Conservation (phyloP, 371 early-diverging fungal species). For the Mucor saturninus region DNA sequence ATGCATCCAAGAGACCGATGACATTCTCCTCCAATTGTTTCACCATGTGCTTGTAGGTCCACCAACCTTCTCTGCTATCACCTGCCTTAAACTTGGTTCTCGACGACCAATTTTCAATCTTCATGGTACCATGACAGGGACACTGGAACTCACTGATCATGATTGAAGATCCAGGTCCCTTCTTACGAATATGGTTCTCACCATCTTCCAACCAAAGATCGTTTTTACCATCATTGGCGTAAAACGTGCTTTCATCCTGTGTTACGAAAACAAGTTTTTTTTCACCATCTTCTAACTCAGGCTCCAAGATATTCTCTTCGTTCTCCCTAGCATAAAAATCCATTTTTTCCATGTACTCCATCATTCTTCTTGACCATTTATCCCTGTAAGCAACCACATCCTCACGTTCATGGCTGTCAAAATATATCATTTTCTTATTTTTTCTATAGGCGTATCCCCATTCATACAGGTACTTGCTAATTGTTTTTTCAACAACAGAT, state of each 20-base stretch:
- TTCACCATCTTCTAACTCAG: neutral
- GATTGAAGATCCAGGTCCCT: too few species aligned
- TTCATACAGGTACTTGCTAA: too few species aligned
- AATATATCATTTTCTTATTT: neutral
- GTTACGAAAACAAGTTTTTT: too few species aligned
- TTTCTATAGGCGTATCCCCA: too few species aligned
- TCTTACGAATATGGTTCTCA: too few species aligned
- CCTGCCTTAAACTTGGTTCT: conserved; percentile 1
- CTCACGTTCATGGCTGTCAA: conserved; percentile 11
- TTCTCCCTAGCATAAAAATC: neutral
- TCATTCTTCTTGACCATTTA: conserved; percentile 1
- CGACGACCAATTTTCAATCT: neutral
- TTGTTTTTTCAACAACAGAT: too few species aligned
- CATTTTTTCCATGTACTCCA: too few species aligned
- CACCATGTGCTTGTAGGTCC: neutral
- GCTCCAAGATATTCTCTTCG: neutral
- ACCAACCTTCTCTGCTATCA: neutral
- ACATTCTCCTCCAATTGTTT: conserved; percentile 3
- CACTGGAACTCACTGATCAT: too few species aligned
- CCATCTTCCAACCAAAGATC: too few species aligned
- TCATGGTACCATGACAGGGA: conserved; percentile 12
- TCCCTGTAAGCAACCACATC: conserved; percentile 7
- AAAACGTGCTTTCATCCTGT: too few species aligned
- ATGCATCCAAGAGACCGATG: conserved; percentile 1
- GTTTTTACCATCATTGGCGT: too few species aligned